phyloP scores from a whole-genome alignment of 2,329 filamentous ascomycete species.

The Colletotrichum spaethianum region DNA sequence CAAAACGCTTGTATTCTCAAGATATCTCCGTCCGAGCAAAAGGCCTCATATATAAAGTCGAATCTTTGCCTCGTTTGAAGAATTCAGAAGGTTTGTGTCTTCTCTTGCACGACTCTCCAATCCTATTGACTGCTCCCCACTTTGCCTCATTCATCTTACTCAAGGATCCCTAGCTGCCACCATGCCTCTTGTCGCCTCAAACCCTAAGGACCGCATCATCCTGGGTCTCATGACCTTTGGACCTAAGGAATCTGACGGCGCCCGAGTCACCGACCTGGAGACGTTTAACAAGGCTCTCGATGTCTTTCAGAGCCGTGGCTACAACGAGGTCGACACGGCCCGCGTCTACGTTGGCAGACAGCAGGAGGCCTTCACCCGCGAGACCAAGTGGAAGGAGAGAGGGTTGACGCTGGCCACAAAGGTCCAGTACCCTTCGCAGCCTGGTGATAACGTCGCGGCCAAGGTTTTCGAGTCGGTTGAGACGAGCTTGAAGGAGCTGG shows the following conservation, averaged over 20 bases:
- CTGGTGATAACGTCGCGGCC: conserved; percentile 73
- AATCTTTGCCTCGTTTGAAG: neutral
- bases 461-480: conserved; percentile 77
- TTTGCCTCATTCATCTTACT: conserved; percentile 13
- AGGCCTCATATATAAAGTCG: conserved; percentile 5
- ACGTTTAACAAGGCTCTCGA: conserved; percentile 82
- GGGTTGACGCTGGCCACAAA: conserved; percentile 87
- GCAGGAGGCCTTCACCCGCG: conserved; percentile 84
- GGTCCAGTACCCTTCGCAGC: conserved; percentile 71
- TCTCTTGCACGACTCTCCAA: neutral
- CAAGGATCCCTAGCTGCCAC: conserved; percentile 42
- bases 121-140: neutral
- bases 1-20: conserved; percentile 3
- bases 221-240: conserved; percentile 91
- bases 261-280: conserved; percentile 76
- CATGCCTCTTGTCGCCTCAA: conserved; percentile 63
- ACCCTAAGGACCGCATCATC: conserved; percentile 77
- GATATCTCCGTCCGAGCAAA: conserved; percentile 1
- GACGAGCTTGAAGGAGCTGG: conserved; percentile 78
- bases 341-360: conserved; percentile 78
- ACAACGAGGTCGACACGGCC: conserved; percentile 89
- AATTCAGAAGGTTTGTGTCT: neutral
- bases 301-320: conserved; percentile 82
- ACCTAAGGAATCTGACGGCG: conserved; percentile 72
- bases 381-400: conserved; percentile 83